Conservation (phyloP, 2,329 filamentous ascomycete genomes). For the Venturia nashicola region DNA sequence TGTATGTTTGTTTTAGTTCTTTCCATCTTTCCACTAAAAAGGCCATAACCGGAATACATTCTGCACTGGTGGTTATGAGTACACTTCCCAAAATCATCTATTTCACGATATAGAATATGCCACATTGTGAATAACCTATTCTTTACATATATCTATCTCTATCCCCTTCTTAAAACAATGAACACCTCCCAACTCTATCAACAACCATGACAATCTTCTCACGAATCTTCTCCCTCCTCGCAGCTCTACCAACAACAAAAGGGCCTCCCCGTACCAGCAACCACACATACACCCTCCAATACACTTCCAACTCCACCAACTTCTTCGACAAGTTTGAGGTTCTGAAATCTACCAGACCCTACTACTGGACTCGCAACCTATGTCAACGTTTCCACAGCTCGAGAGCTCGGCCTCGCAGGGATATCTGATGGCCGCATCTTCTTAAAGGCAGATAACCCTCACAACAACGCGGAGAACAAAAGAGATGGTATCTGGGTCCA, state of each 20-base stretch:
- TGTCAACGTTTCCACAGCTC: not conserved
- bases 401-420: not conserved
- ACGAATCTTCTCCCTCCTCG: not conserved
- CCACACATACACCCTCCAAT: not conserved
- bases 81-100: no score
- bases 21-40: no score
- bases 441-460: not conserved
- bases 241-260: not conserved
- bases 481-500: not conserved
- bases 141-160: not conserved
- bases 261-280: not conserved
- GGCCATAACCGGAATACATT: no score
- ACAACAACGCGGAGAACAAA: not conserved
- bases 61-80: no score
- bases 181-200: not conserved
- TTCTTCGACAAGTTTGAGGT: not conserved
- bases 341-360: not conserved
- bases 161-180: not conserved
- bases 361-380: not conserved
- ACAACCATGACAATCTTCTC: not conserved
- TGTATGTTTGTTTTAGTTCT: no score
- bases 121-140: no score
- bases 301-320: not conserved
- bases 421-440: not conserved
- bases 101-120: no score